A percentile compares a stretch with the other conserved stretches of the same genome.
These are phyloP conservation scores for Wickerhamomyces sp. DNA, from an alignment of 1,139 yeast genomes.

Conservation along the genomic window DNA sequence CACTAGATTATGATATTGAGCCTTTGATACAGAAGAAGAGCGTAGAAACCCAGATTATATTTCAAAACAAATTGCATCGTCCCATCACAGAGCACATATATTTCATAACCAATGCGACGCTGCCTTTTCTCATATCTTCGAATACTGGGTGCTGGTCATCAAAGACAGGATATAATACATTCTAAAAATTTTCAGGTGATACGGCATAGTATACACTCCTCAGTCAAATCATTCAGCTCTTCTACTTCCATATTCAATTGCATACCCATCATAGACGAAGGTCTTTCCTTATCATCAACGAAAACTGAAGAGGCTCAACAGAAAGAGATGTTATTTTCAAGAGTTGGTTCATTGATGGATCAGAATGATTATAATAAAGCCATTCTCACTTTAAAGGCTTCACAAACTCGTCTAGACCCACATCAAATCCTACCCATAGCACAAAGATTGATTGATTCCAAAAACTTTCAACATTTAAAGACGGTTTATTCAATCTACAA, in stretches of 20 bases:
- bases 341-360: background rate
- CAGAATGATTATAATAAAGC: background rate
- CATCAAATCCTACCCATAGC: background rate
- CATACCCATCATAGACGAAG: background rate
- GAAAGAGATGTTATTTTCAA: background rate
- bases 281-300: background rate
- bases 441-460: background rate
- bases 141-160: background rate
- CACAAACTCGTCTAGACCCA: background rate
- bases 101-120: background rate
- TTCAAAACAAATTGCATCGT: too few relatives aligned
- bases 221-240: background rate
- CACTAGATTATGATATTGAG: background rate
- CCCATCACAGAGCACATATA: background rate
- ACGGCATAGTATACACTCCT: slow-evolving; percentile 1
- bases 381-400: background rate
- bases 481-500: background rate
- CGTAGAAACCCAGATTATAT: background rate
- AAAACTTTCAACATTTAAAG: background rate
- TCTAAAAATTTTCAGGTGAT: background rate
- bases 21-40: background rate
- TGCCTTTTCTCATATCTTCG: background rate
- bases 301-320: background rate
- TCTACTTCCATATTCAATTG: background rate
- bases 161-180: background rate